phyloP scores from a whole-genome alignment of 2,329 filamentous ascomycete species.

The Hawksworthiomyces lignivorus region DNA sequence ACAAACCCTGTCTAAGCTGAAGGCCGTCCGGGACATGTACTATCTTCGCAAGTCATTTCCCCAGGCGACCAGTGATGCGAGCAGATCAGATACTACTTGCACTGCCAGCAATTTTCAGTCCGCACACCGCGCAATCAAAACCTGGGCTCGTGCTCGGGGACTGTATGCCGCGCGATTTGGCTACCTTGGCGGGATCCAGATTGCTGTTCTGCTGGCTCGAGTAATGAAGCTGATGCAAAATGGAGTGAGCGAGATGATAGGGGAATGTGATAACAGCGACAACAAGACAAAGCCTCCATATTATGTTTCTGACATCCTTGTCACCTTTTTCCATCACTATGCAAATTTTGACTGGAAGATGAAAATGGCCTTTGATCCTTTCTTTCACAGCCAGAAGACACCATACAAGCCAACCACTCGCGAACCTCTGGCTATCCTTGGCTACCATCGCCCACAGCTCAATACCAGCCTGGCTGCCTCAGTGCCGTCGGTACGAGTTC shows the following conservation, averaged over 20 bases:
- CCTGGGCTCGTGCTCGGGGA: constrained; percentile 54
- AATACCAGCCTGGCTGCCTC: constrained; percentile 53
- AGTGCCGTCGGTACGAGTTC: constrained; percentile 39
- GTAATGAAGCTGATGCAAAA: constrained; percentile 46
- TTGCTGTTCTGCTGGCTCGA: constrained; percentile 52
- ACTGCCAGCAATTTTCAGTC: constrained; percentile 44
- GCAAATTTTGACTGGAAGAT: constrained; percentile 50
- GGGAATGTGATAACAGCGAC: not conserved
- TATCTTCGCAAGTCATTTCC: constrained; percentile 55
- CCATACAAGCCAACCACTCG: constrained; percentile 46
- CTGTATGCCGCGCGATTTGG: constrained; percentile 60
- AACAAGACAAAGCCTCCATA: not conserved
- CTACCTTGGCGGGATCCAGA: constrained; percentile 57
- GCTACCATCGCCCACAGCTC: constrained; percentile 52
- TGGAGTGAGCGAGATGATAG: not conserved
- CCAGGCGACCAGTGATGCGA: constrained; percentile 43
- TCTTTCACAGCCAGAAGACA: constrained; percentile 41
- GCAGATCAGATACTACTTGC: no score
- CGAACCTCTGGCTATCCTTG: constrained; percentile 56
- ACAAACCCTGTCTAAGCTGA: constrained; percentile 52
- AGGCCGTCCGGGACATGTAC: constrained; percentile 54
- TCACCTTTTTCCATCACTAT: constrained; percentile 58
- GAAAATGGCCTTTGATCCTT: constrained; percentile 50
- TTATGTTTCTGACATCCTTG: constrained; percentile 42
- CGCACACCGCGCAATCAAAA: constrained; percentile 52